These are phyloP conservation scores for Pichia sp. DNA, from an alignment of 1,139 yeast genomes.

Conservation along the genomic window DNA sequence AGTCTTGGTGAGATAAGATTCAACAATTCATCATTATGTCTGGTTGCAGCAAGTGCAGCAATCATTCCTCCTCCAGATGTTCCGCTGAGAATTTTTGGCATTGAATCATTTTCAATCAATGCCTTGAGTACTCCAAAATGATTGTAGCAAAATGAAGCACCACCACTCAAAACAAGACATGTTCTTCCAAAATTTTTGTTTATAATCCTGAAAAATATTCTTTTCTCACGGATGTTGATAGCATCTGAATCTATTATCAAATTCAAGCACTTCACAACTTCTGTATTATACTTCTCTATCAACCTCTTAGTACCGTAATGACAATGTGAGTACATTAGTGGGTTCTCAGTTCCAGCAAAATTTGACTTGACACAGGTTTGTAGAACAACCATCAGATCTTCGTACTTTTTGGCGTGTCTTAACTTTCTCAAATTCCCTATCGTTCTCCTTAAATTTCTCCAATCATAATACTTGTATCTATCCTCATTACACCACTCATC, in stretches of 20 bases:
- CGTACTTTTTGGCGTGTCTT: constrained; percentile 35
- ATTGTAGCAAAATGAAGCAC: constrained; percentile 73
- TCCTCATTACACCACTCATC: constrained; percentile 65
- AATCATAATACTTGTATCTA: constrained; percentile 65
- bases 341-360: constrained; percentile 76
- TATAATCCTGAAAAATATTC: constrained; percentile 53
- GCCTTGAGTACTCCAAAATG: constrained; percentile 79
- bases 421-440: constrained; percentile 42
- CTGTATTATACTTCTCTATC: constrained; percentile 52
- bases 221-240: constrained; percentile 42
- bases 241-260: constrained; percentile 40
- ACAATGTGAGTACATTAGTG: constrained; percentile 66
- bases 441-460: constrained; percentile 52
- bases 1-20: constrained; percentile 57
- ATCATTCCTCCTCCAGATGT: constrained; percentile 83
- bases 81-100: constrained; percentile 71
- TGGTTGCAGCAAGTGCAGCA: constrained; percentile 68
- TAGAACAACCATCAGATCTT: constrained; percentile 51
- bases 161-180: constrained; percentile 73
- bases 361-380: constrained; percentile 69
- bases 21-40: constrained; percentile 64
- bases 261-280: constrained; percentile 48
- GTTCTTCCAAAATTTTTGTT: constrained; percentile 68
- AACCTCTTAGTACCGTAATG: constrained; percentile 70
- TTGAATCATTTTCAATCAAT: constrained; percentile 56